Conservation (phyloP, 192 early-diverging fungal species). For the Coemansia sp. region DNA sequence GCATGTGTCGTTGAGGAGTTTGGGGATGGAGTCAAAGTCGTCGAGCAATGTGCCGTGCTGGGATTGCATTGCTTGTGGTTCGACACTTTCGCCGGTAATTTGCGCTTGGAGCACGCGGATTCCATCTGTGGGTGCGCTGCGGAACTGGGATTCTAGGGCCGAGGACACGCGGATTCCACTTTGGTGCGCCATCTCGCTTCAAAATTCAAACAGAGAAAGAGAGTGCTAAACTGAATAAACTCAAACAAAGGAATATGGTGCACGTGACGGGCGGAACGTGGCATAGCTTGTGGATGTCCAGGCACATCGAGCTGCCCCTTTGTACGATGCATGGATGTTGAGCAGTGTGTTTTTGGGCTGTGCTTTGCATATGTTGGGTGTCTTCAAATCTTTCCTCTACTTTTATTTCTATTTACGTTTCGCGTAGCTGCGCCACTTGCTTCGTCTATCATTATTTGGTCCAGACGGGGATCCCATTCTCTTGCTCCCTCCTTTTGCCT, state of each 20-base stretch:
- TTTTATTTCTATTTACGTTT: too few relatives aligned
- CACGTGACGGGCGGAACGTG: background rate
- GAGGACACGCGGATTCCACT: conserved; percentile 48
- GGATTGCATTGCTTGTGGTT: conserved; percentile 35
- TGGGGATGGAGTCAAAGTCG: conserved; percentile 56
- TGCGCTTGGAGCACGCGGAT: conserved; percentile 54
- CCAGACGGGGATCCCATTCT: too few relatives aligned
- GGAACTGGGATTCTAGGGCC: conserved; percentile 18
- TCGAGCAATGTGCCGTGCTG: conserved; percentile 51
- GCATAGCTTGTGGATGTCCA: too few relatives aligned
- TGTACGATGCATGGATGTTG: too few relatives aligned
- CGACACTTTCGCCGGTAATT: conserved; percentile 53
- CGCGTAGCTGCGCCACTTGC: background rate
- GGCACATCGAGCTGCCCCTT: too few relatives aligned
- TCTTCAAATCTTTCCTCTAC: too few relatives aligned
- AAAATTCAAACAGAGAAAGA: background rate
- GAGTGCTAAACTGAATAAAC: background rate
- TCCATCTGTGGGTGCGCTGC: conserved; percentile 18
- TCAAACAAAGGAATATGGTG: too few relatives aligned
- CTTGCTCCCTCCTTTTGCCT: too few relatives aligned
- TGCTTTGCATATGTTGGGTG: too few relatives aligned
- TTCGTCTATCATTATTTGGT: too few relatives aligned
- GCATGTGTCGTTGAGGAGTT: conserved; percentile 56
- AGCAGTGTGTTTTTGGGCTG: too few relatives aligned
- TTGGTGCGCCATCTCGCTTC: conserved; percentile 40